phyloP scores from a whole-genome alignment of 2,329 filamentous ascomycete species.

The Golovinomyces cichoracearum region DNA sequence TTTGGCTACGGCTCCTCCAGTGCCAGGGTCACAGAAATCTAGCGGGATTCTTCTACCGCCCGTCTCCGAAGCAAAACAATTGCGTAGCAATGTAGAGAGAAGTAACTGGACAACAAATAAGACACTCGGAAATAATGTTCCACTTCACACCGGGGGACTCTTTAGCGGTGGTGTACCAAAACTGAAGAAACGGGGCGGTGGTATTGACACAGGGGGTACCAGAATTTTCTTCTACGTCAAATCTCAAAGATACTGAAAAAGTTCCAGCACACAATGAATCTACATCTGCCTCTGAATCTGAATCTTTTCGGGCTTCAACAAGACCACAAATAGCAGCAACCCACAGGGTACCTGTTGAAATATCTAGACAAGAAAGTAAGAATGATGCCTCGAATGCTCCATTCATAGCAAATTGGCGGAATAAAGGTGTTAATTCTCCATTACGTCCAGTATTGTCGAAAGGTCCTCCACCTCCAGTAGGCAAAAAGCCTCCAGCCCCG shows the following conservation, averaged over 20 bases:
- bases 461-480: constrained; percentile 52
- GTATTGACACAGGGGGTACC: constrained; percentile 44
- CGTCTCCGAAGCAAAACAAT: constrained; percentile 30
- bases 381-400: constrained; percentile 24
- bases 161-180: constrained; percentile 94
- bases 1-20: constrained; percentile 51
- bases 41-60: constrained; percentile 41
- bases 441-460: constrained; percentile 35
- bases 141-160: constrained; percentile 63
- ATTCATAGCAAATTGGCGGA: constrained; percentile 32
- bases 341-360: constrained; percentile 28
- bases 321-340: constrained; percentile 36
- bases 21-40: constrained; percentile 37
- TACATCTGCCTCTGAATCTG: constrained; percentile 27
- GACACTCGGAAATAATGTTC: constrained; percentile 24
- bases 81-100: constrained; percentile 63
- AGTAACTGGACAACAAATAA: constrained; percentile 22
- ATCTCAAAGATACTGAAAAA: neutral
- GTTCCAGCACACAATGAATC: constrained; percentile 6
- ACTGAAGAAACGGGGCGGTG: constrained; percentile 62
- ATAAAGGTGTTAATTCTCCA: constrained; percentile 23
- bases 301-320: constrained; percentile 56
- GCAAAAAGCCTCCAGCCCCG: constrained; percentile 43
- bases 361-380: constrained; percentile 23
- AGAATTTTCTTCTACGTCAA: neutral